Evolutionary conservation across 768 basidiomycete species (phyloP), one percentile per base, ranked within the genome.

Genomic region (Leucosporidium scottii): DNA sequence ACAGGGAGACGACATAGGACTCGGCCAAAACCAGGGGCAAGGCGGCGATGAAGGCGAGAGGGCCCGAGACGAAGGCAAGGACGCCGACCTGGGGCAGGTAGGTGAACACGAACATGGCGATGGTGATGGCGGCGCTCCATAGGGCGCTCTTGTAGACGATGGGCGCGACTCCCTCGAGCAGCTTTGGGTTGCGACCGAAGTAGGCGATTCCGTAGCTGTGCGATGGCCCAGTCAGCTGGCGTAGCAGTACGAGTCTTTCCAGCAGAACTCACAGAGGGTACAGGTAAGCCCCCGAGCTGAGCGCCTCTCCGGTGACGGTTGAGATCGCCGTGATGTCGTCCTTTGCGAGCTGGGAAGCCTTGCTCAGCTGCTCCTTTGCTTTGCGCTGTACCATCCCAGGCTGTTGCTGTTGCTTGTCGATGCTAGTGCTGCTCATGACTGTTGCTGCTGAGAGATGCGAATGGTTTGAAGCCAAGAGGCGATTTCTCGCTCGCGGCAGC

Each of bases 51-150:
- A 86, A 85, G 1, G 79, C 85, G 31, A 88, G 80, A 7, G 86
- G 86, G 1, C 87, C 87, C 0, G 83, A 83, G 72, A 88, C 81
- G 62, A 87, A 70, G 3, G 85, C 82, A 49, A 86, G 83, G 57
- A 88, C 75, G 51, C 84, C 85, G 47, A 85, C 83, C 74, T 87
- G 86, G 3, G 87, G 87, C 13, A 87, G 73, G 78, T 86, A 89
- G 56, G 78, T 76, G 67, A 80, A 76, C 54, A 75, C 20, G 27
- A 62, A 61, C 62, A 72, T 61, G 61, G 27, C 30, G 27, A 64
- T 39, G n/a, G 62, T 20, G 44, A 59, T 62, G 51, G 53, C 51
- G 6, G 60, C 27, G 31, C 54, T 49, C 10, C 17, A 21, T 4
- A 30, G 28, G 23, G 44, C 47, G 18, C 28, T n/a, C 51, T 67